Base-by-base conservation (phyloP, 257 asterid species). In the Linderniella brevidens region DNA sequence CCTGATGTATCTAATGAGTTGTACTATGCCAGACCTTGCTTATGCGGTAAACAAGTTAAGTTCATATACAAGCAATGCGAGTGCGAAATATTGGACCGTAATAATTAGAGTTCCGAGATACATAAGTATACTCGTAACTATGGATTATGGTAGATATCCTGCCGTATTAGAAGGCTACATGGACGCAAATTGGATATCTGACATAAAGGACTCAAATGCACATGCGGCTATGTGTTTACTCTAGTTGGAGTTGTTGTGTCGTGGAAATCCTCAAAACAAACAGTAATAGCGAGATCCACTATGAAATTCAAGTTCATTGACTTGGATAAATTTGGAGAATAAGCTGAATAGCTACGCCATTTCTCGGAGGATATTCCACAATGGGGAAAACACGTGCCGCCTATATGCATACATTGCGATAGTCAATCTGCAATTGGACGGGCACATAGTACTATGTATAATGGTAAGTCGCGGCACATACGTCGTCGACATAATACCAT, bases 291-390 rank as follows among this genome's bases (percentile, higher is more conserved):
- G 12, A 45, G 32, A 18, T 45, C 20, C 11, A 45, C 35, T 4
- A 45, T 45, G 32, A 11, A 45, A 9, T 45, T 6, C 32, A 6
- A 25, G 32, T 25, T 25, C 32, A 25, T 25, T 25, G 32, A 3
- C 32, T 25, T 25, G 9, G 49, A 45, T 16, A 45, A 45, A 17
- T 12, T 8, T 1, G 32, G 49, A 11, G 20, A 45, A 8, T 19
- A 47, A n/a, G 52, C 13, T 19, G 37, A 47, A 12, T 47, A 0
- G 37, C 52, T 19, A 9, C 52, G 17, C 37, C 10, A 47, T 20
- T 47, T 47, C 13, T 19, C 19, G 10, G 52, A 47, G 16, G 52
- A 47, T 47, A 19, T 47, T 47, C 37, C 37, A 19, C 8, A 11
- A 11, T 47, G 4, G 52, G 12, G 1, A 11, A 19, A 47, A 20